These are phyloP conservation scores for Paramecium primaurelia DNA, from an alignment of 73 alveolate genomes.

Conservation along the genomic window DNA sequence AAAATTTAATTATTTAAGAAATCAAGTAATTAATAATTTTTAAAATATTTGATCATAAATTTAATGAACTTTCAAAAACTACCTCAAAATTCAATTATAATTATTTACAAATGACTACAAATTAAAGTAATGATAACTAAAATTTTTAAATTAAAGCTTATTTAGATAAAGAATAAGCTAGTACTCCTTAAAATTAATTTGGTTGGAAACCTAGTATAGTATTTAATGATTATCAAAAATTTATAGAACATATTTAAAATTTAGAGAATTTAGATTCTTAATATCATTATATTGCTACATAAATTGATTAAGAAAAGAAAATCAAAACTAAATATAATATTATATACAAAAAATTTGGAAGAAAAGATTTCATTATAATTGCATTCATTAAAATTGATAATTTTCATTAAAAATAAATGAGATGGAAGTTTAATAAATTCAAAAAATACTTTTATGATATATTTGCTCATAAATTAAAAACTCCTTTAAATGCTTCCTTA, in stretches of 20 bases:
- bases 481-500: not conserved
- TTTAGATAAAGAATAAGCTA: not conserved
- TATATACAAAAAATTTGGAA: not conserved
- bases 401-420: not conserved
- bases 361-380: not conserved
- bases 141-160: not conserved
- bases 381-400: not conserved
- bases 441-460: not conserved
- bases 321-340: not conserved
- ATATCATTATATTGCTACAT: not conserved
- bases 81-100: not conserved
- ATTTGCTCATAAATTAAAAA: constrained; percentile 26
- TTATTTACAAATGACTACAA: not conserved
- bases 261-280: not conserved
- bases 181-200: not conserved
- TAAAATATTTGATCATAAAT: not conserved
- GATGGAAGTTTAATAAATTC: not conserved
- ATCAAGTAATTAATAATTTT: not conserved
- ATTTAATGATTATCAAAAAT: not conserved
- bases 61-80: not conserved
- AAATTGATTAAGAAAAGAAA: not conserved
- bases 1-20: not conserved
- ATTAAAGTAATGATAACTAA: not conserved
- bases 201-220: not conserved
- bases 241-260: not conserved